These are phyloP conservation scores for Tolypocladium album DNA, from an alignment of 2,329 filamentous ascomycete species.

Conservation along the genomic window DNA sequence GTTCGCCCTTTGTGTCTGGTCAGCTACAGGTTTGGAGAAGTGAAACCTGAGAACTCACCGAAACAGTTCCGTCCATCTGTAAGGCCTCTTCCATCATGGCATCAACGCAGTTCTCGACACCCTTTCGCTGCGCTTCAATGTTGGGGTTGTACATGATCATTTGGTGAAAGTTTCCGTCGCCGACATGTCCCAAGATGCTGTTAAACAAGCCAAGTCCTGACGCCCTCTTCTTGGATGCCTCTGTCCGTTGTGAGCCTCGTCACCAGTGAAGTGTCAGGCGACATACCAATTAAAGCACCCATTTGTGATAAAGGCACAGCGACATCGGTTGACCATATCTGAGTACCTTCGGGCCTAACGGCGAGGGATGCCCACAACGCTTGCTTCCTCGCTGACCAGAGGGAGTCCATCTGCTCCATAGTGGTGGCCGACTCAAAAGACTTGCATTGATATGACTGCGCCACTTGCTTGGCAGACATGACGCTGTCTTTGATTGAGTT, in stretches of 20 bases:
- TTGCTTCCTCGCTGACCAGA: constrained; percentile 69
- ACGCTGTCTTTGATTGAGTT: constrained; percentile 49
- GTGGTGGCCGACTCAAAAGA: constrained; percentile 59
- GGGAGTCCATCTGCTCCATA: constrained; percentile 52
- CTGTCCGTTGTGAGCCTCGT: constrained; percentile 14
- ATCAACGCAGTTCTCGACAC: constrained; percentile 50
- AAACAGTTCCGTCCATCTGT: constrained; percentile 61
- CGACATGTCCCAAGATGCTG: constrained; percentile 62
- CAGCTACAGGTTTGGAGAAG: neutral
- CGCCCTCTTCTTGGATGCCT: constrained; percentile 57
- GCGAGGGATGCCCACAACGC: constrained; percentile 65
- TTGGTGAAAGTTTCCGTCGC: constrained; percentile 66
- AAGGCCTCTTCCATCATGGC: constrained; percentile 60
- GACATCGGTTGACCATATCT: constrained; percentile 74
- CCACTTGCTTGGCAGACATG: constrained; percentile 43
- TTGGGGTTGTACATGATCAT: constrained; percentile 30
- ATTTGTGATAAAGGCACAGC: constrained; percentile 64
- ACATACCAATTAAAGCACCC: constrained; percentile 52
- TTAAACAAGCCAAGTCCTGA: constrained; percentile 49
- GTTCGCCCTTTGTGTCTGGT: constrained; percentile 38
- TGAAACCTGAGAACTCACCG: constrained; percentile 31
- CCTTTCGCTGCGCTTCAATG: constrained; percentile 43
- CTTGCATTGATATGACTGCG: constrained; percentile 36
- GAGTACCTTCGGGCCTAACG: constrained; percentile 44
- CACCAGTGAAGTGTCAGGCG: too few relatives aligned